Evolutionary conservation across 345 rosid species (phyloP), one percentile per base, ranked within the genome.

Genomic region (Citrus hindsii): DNA sequence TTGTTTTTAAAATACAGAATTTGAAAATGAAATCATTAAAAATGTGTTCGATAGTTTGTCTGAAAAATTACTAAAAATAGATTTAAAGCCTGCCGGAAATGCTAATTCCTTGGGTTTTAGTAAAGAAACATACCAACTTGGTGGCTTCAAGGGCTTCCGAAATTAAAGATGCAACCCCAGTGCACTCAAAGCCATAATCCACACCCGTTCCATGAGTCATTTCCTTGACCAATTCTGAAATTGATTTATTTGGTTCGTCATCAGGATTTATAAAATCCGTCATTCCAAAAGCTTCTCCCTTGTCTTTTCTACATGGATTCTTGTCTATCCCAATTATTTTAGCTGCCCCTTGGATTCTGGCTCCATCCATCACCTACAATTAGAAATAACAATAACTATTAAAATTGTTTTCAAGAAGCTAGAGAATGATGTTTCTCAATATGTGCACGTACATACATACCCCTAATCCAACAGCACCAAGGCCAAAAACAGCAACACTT

Each of bases 391-490:
- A 16, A 16, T 51, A 51, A 3, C 14, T 10, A 10, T 0, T 42
- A 42, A 42, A 10, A 42, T 10, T 42, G 10, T 42, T 10, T 10
- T 42, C 48, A 42, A 10, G 14, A 2, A 42, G 3, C 48, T 42
- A 42, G 14, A 42, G 14, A 10, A 10, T 2, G 14, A 0, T 42
- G 48, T 42, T 10, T 42, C 14, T 42, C 48, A 42, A 2, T 42
- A 10, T 42, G 4, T 2, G 3, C 48, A 42, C 0, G 14, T 10
- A 42, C 55, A 9, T 25, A 69, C 73, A 18, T 80, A 89, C 94
- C 80, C 94, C 94, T 27, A 91, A 86, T n/a, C 95, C 94, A 61
- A 91, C 95, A 13, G 90, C 88, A 69, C 98, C 98, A 46, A 93
- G 88, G 67, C 95, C 98, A 22, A 93, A 81, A 69, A 93, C 86